Conservation (phyloP, 805 yeast genomes). For the Metschnikowia kunwiensis region DNA sequence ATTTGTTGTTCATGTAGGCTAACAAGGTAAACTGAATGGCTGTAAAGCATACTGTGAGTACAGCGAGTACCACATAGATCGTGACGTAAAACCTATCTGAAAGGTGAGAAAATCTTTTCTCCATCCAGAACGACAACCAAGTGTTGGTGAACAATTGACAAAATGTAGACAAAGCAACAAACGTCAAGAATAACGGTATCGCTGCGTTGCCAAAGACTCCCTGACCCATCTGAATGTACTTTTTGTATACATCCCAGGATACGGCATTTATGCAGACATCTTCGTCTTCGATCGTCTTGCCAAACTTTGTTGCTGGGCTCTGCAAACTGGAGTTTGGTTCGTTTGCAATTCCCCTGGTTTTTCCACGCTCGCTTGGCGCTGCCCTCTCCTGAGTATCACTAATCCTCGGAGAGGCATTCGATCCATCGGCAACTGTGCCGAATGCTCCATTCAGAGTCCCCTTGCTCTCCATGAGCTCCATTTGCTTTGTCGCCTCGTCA, state of each 20-base stretch:
- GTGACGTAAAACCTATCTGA: conserved; percentile 35
- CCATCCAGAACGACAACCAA: conserved; percentile 45
- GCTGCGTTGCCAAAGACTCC: conserved; percentile 32
- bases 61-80: conserved; percentile 34
- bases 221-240: conserved; percentile 35
- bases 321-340: background rate
- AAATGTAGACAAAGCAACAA: conserved; percentile 36
- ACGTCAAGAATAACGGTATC: conserved; percentile 30
- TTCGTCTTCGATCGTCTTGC: conserved; percentile 36
- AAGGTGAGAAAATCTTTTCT: conserved; percentile 25
- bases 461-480: conserved; percentile 4
- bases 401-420: too few species aligned
- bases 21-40: conserved; percentile 40
- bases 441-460: background rate
- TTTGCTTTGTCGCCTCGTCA: conserved; percentile 19
- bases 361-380: background rate
- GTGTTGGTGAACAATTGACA: conserved; percentile 43
- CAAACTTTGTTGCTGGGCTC: conserved; percentile 13
- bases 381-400: background rate
- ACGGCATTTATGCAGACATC: conserved; percentile 38
- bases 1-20: conserved; percentile 40
- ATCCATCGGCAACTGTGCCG: too few species aligned
- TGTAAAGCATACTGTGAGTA: conserved; percentile 38
- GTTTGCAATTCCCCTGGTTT: background rate
- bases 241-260: conserved; percentile 37